A percentile compares a stretch with the other conserved stretches of the same genome.
Evolutionary conservation across 306 rosid species (phyloP).

Genomic region (Sesbania bispinosa): DNA sequence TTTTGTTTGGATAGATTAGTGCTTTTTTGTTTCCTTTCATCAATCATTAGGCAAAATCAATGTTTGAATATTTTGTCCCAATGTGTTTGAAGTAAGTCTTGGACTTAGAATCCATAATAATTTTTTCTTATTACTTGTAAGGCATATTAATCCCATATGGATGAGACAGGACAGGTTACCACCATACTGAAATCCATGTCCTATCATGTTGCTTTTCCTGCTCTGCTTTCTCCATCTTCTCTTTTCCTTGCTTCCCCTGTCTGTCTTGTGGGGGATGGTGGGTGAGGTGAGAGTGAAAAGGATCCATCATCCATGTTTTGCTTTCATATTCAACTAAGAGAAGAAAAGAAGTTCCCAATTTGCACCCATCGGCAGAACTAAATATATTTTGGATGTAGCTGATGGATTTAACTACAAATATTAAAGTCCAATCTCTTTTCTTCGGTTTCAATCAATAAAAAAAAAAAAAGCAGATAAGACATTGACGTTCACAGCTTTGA

Average conservation of each 20-base stretch:
- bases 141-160: constrained; percentile 10
- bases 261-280: background rate
- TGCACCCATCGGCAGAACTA: background rate
- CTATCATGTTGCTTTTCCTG: constrained; percentile 10
- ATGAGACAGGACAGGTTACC: constrained; percentile 15
- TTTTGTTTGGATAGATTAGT: constrained; percentile 9
- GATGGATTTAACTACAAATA: background rate
- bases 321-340: constrained; percentile 14
- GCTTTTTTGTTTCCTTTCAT: constrained; percentile 22
- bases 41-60: constrained; percentile 38
- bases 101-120: background rate
- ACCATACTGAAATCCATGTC: constrained; percentile 19
- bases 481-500: constrained; percentile 1
- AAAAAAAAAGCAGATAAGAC: constrained; percentile 17
- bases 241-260: background rate
- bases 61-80: constrained; percentile 30
- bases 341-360: too few relatives aligned
- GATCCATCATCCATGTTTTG: constrained; percentile 11
- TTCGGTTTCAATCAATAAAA: background rate
- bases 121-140: background rate
- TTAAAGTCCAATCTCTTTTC: background rate
- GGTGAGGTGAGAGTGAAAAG: constrained; percentile 8
- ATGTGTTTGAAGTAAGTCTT: constrained; percentile 26
- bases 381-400: background rate
- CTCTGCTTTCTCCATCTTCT: background rate